Percentiles rank a stretch among this genome's conserved stretches.
These are phyloP conservation scores for Chalaropsis thielavioides DNA, from an alignment of 2,329 filamentous ascomycete species.

Conservation along the genomic window DNA sequence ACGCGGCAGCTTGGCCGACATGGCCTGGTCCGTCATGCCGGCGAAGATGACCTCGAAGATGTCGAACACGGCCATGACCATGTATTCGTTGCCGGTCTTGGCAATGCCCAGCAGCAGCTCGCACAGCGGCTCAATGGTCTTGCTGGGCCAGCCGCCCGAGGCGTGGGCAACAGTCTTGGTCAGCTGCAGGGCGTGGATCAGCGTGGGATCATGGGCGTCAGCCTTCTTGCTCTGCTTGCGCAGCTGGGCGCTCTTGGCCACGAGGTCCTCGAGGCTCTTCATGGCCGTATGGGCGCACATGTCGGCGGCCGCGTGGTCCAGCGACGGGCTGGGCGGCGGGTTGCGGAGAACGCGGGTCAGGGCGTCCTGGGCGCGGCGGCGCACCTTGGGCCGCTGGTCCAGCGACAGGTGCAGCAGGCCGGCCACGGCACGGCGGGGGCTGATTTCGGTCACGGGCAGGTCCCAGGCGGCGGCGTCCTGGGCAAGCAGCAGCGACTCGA, in stretches of 20 bases:
- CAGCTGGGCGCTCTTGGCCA: constrained; percentile 44
- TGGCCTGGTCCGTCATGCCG: constrained; percentile 76
- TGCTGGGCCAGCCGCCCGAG: constrained; percentile 88
- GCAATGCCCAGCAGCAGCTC: constrained; percentile 81
- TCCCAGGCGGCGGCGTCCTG: constrained; percentile 85
- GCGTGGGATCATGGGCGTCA: constrained; percentile 56
- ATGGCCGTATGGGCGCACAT: constrained; percentile 91
- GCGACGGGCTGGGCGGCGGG: constrained; percentile 75
- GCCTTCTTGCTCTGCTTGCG: constrained; percentile 50
- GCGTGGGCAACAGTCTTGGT: constrained; percentile 79
- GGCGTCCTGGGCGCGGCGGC: constrained; percentile 84
- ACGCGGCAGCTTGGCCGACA: constrained; percentile 76
- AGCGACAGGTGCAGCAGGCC: constrained; percentile 73
- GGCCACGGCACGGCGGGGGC: constrained; percentile 74
- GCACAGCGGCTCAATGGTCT: constrained; percentile 84
- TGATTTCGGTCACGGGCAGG: constrained; percentile 65
- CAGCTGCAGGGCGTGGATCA: constrained; percentile 85
- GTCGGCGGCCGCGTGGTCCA: constrained; percentile 89
- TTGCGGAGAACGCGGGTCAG: constrained; percentile 68
- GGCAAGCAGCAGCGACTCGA: constrained; percentile 79
- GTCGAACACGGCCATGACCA: constrained; percentile 92
- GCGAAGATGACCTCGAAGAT: constrained; percentile 96
- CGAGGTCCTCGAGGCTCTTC: constrained; percentile 62
- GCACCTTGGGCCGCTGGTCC: constrained; percentile 81
- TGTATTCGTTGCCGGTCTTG: constrained; percentile 79